Evolutionary conservation across 2,329 filamentous ascomycete species (phyloP), one percentile per base, ranked within the genome.

Genomic region (Tolypocladium endophyticum): DNA sequence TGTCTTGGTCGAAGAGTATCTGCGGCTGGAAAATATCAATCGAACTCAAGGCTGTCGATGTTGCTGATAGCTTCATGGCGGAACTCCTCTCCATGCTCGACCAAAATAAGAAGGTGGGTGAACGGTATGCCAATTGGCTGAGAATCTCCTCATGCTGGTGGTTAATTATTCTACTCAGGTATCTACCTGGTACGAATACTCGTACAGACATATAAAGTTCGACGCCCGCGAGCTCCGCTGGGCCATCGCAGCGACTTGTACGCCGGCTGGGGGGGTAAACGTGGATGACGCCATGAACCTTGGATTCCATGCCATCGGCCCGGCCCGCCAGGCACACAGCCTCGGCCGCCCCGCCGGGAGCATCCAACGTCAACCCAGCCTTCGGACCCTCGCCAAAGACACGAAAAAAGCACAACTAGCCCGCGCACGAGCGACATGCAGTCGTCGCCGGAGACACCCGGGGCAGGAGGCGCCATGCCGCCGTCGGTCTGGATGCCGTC

Each of bases 401-500:
- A n/a, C 47, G 25, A 33, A 5, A 38, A 39, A 8, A 33, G 14
- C 3, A 9, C 12, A 6, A 25, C 43, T 23, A 30, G 25, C 14
- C 14, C 6, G 45, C 28, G n/a, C n/a, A n/a, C n/a, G 14, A 54
- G 20, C 28, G 50, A n/a, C 30, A 35, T 23, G 30, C 47, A 33
- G 16, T 20, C 47, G 16, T 14, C 11, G 2, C 35, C 35, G 35
- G 11, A 36, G 11, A 14, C 11, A 9, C 11, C 35, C 11, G 35
- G 14, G 11, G 35, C 35, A 5, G 35, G 4, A 8, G 30, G 8
- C 38, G 45, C 43, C 20, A 70, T 69, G 69, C 61, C 59, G 1
- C 60, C 68, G 9, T 61, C 64, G n/a, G 66, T 73, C 47, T 72
- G 65, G 57, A 60, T 73, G 11, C 71, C 70, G 6, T 70, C 73